Conservation (phyloP, 140 eudicot species). For the Anethum foeniculum region DNA sequence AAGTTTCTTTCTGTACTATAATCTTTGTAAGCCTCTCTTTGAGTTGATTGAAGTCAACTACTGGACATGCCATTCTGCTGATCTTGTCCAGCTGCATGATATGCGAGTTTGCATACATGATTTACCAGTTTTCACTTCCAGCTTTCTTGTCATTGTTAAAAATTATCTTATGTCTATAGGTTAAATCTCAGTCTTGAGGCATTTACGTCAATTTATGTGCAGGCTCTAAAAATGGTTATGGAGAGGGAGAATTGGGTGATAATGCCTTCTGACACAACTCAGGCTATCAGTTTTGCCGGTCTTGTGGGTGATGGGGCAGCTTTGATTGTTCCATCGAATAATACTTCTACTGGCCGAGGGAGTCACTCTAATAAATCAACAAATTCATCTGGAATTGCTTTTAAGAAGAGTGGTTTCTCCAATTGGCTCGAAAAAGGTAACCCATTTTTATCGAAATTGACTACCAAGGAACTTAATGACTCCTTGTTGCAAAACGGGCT, state of each 20-base stretch:
- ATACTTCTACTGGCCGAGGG: conserved; percentile 27
- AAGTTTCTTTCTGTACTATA: conserved; percentile 30
- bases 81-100: background rate
- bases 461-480: conserved; percentile 40
- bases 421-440: conserved; percentile 57
- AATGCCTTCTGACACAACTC: conserved; percentile 70
- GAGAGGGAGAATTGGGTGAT: conserved; percentile 79
- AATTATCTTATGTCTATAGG: background rate
- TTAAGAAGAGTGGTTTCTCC: conserved; percentile 64
- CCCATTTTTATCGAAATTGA: conserved; percentile 45
- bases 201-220: conserved; percentile 3
- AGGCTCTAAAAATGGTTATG: conserved; percentile 95
- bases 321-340: conserved; percentile 42
- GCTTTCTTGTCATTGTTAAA: background rate
- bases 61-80: background rate
- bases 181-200: background rate
- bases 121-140: background rate
- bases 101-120: background rate
- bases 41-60: background rate
- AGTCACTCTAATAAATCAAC: conserved; percentile 30
- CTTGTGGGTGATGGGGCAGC: conserved; percentile 97
- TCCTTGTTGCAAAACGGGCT: conserved; percentile 27
- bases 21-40: background rate
- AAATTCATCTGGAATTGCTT: conserved; percentile 31
- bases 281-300: conserved; percentile 83